Base-by-base conservation (phyloP, 2,329 filamentous ascomycete species). In the Aaosphaeria pasadenensis region DNA sequence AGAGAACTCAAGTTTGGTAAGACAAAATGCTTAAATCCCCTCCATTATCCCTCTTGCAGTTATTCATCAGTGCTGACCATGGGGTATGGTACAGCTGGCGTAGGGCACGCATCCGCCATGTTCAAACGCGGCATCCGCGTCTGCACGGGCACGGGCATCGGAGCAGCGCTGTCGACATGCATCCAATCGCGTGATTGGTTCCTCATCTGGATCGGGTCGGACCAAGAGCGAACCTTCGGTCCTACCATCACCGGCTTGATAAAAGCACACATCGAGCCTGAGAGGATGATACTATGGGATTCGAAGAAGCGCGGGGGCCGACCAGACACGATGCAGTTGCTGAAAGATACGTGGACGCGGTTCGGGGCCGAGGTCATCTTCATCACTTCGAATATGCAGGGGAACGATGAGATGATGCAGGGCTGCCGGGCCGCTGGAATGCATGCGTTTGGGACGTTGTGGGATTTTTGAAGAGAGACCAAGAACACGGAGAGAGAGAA, bases 381-480 rank as follows among this genome's bases (percentile, higher is more conserved):
- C 52, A 69, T 69, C 42, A 69, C 65, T 13, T 62, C 57, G 7
- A 69, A 69, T 30, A 64, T 61, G 55, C 60, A 64, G 44, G 65
- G 65, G 0, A 69, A 69, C 31, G 63, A 69, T 52, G 64, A 69
- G 58, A 69, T 69, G 64, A 69, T 69, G 64, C 61, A 62, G 35
- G 65, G 65, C 3, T 69, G 65, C 48, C 53, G 57, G 7, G 55
- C 29, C 35, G 62, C 55, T 7, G 64, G 65, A 4, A 40, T 69
- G 53, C 63, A 66, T 46, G 65, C 65, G 5, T 69, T 69, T 50
- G 65, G 65, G 1, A 69, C 65, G 5, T 42, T 69, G 13, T 69
- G 65, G 65, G 65, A 69, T 31, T 69, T 69, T 46, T 67, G 36
- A 53, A 24, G 17, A 24, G 17, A 24, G 17, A 3, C 17, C 17